Evolutionary conservation across 345 rosid species (phyloP), one percentile per base, ranked within the genome.

Genomic region (Eucalyptus lansdowneana): DNA sequence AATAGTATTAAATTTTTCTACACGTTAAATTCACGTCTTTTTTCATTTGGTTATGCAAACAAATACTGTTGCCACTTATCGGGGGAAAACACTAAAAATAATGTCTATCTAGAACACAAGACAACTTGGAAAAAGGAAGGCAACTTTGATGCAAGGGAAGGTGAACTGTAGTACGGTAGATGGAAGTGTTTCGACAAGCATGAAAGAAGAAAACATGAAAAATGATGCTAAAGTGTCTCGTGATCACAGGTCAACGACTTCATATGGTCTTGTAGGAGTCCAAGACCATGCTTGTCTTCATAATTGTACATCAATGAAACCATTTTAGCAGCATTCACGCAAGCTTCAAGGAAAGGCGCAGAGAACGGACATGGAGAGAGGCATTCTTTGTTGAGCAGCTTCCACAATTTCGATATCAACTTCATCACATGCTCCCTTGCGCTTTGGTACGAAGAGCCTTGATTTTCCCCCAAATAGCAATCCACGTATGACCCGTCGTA

Each of bases 401-500:
- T 94, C 96, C 98, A 95, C 29, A 91, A 91, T 8, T 94, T 88
- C 10, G 93, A 90, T 89, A 95, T 94, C 91, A 91, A 88, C 1
- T 53, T 4, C 8, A 34, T 42, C 37, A 91, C 95, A 54, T 89
- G 88, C 44, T 88, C 86, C 76, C 91, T 83, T 5, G 91, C 95
- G 4, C 60, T 92, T 56, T 92, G 94, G 16, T 40, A 67, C 1
- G 90, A 81, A 67, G 88, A 50, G 49, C 90, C 92, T 90, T 51
- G 60, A 22, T 92, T 60, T 76, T 96, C 93, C 44, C 93, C 90
- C 90, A 91, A 86, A 92, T 94, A 94, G 89, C 93, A 96, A 31
- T 94, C 93, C 51, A 96, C 11, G 27, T 92, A 94, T 50, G 97
- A 96, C 42, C 96, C 96, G 88, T 95, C 98, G 25, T 89, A 65